Conservation (phyloP, 257 asterid genomes). For the Linaria vulgaris region DNA sequence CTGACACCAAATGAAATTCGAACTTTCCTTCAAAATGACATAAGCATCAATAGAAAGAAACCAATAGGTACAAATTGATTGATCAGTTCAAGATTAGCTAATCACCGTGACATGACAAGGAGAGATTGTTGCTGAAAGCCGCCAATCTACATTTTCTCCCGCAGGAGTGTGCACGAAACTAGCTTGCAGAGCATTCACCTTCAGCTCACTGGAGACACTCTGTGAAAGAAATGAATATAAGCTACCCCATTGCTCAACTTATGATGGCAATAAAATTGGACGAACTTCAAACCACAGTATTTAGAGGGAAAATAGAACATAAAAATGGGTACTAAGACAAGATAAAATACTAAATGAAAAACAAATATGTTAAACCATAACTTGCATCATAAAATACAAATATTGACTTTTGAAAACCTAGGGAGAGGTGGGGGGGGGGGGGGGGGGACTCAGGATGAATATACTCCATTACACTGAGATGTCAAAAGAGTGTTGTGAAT, state of each 20-base stretch:
- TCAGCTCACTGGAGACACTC: conserved; percentile 92
- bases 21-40: conserved; percentile 13
- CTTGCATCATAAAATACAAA: not conserved
- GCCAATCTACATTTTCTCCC: conserved; percentile 97
- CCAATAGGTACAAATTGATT: not conserved
- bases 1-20: conserved; percentile 8
- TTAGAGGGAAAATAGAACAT: conserved; percentile 16
- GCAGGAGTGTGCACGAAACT: conserved; percentile 84
- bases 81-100: conserved; percentile 20
- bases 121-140: conserved; percentile 91
- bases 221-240: conserved; percentile 33
- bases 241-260: conserved; percentile 16
- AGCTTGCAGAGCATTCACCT: conserved; percentile 94
- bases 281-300: conserved; percentile 20
- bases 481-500: not conserved
- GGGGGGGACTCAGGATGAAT: not conserved
- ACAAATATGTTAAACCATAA: conserved; percentile 1
- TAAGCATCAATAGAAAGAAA: conserved; percentile 15
- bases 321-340: not conserved
- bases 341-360: not conserved
- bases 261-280: conserved; percentile 14
- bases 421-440: not conserved
- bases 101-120: conserved; percentile 95
- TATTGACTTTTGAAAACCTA: not conserved
- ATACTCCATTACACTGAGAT: conserved; percentile 9